Evolutionary conservation across 331 rosid genomes (phyloP), one percentile per base, ranked within the genome.

Genomic region (Cydonia oblonga): DNA sequence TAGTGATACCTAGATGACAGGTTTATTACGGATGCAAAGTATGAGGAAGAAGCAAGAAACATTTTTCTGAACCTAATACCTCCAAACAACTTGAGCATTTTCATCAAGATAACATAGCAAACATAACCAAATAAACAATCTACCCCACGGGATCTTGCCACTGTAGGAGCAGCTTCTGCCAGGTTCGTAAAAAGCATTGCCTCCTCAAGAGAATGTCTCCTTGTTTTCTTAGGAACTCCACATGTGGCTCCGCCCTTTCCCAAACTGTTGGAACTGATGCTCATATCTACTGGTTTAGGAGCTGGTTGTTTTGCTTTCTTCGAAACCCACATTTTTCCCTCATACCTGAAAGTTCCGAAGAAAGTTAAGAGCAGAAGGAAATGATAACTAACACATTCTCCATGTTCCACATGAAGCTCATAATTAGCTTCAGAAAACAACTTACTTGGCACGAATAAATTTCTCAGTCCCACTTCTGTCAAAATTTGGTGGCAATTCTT

Each of bases 121-220:
- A 68, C 65, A 28, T 25, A 58, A 25, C 32, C 46, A 35, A 60
- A 71, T 20, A 24, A 44, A 23, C n/a, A 42, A 62, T 74, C 82
- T 88, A 90, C 96, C 87, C 82, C 83, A 8, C 83, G 84, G 54
- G 81, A 28, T 81, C 72, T 84, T 46, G 83, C 14, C 18, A 51
- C 64, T 0, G 80, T 79, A 64, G 86, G 83, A 33, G 65, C 79
- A 59, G 69, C 29, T 70, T 75, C 78, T 23, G 77, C 25, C 70
- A 78, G 54, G 26, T 86, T 88, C 14, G 76, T 78, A 20, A 87
- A 68, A 54, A 87, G 88, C 79, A 90, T 75, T 42, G 84, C 86
- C 83, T 92, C 97, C 71, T 90, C 97, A 28, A 90, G 97, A 61
- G 98, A 93, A 33, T 81, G 79, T 44, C 87, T 86, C 72, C 97